Base-by-base conservation (phyloP, 2,329 filamentous ascomycete genomes). In the Balansia obtecta region DNA sequence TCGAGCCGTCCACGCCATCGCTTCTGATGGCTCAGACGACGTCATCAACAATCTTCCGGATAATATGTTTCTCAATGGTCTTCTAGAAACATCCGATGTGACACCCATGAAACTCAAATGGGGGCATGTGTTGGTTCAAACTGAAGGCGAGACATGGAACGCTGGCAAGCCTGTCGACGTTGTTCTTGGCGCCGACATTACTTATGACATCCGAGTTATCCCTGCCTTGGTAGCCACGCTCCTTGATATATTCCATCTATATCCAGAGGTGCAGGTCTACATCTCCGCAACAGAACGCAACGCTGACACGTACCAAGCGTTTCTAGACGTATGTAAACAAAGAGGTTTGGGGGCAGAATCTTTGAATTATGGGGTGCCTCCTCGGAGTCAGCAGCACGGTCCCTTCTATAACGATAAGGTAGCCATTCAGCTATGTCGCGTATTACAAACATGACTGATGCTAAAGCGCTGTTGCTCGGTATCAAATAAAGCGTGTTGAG, bases 171-270 rank as follows among this genome's bases (percentile, higher is more conserved):
- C 61, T 2, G 63, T 80, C 43, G 83, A 90, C 62, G 65, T 87
- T 4, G 75, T 90, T 2, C 65, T 91, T 30, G 87, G 85, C 4
- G 85, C 86, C 34, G 86, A 91, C 62, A 77, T 91, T 65, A 90
- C 84, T 1, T 91, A 90, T 64, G 85, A 91, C 61, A 72, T 71
- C 53, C 70, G 70, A 37, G 73, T 79, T 41, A 81, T 86, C 46
- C 77, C 81, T 0, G 70, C 78, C 1, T 70, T 91, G 22, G 72
- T 86, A 2, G 74, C 72, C 3, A 88, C 85, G 3, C 63, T 90
- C 48, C 67, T 73, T 33, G 75, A 83, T 46, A 68, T 88, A 12
- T 77, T 85, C 46, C 68, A 69, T 1, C 60, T 80, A 49, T 78
- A 79, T 54, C 75, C 79, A 2, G 60, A 61, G 0, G 69, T 81